Percentiles rank a stretch among this genome's conserved stretches.
Conservation (phyloP, 2,329 filamentous ascomycete species). For the Drechslerella coelobrocha region DNA sequence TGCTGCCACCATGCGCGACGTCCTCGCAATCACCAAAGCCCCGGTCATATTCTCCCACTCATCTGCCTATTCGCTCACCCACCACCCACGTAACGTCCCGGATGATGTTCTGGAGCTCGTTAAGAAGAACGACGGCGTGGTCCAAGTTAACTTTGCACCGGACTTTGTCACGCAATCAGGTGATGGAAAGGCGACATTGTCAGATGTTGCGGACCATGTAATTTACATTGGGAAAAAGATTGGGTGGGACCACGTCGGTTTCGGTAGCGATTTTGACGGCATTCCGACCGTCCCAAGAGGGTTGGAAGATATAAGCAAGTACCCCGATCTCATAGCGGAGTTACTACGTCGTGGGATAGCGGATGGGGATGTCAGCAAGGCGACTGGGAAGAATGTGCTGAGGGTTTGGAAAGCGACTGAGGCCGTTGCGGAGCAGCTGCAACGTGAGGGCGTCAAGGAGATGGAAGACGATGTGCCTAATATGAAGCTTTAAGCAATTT, state of each 20-base stretch:
- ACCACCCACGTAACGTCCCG: slow-evolving; percentile 87
- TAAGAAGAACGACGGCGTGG: slow-evolving; percentile 73
- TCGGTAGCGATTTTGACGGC: slow-evolving; percentile 90
- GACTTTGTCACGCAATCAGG: slow-evolving; percentile 73
- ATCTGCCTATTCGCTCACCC: slow-evolving; percentile 79
- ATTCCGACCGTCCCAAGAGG: slow-evolving; percentile 72
- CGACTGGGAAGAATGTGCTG: slow-evolving; percentile 80
- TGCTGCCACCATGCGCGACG: slow-evolving; percentile 82
- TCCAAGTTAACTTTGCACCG: slow-evolving; percentile 90
- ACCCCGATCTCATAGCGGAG: slow-evolving; percentile 77
- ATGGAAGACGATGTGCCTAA: slow-evolving; percentile 59
- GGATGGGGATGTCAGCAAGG: slow-evolving; percentile 74
- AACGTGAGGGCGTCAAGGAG: slow-evolving; percentile 63
- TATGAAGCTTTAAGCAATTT: slow-evolving; percentile 22
- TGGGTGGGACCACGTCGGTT: slow-evolving; percentile 84
- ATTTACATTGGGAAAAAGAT: slow-evolving; percentile 80
- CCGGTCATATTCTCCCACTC: slow-evolving; percentile 91
- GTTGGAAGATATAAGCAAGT: slow-evolving; percentile 84
- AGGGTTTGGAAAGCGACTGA: slow-evolving; percentile 86
- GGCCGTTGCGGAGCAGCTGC: slow-evolving; percentile 70
- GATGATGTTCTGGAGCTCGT: slow-evolving; percentile 82
- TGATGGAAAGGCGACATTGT: slow-evolving; percentile 73
- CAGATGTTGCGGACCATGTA: slow-evolving; percentile 80
- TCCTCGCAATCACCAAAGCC: slow-evolving; percentile 70
- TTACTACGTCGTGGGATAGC: slow-evolving; percentile 75